Conservation (phyloP, 2,329 filamentous ascomycete species). For the Penicillium sp. region DNA sequence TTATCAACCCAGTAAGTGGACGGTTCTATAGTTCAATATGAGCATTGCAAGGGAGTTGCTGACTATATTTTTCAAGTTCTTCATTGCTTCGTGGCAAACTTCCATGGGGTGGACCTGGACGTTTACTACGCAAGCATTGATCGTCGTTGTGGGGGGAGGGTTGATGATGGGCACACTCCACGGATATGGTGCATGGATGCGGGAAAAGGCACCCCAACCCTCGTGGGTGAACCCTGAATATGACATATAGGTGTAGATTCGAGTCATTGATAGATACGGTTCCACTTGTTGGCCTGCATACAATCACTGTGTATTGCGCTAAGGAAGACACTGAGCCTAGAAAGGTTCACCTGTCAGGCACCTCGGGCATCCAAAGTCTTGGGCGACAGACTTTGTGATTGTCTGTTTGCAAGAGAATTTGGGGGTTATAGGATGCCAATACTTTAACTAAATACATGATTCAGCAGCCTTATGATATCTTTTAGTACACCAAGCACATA, state of each 20-base stretch:
- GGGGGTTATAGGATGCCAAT: too few species aligned
- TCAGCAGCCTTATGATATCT: too few species aligned
- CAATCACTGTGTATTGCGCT: too few species aligned
- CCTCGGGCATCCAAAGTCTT: too few species aligned
- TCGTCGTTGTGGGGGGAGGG: conserved; percentile 44
- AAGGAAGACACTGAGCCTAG: too few species aligned
- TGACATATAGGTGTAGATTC: conserved; percentile 8
- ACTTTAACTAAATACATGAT: too few species aligned
- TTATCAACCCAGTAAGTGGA: conserved; percentile 43
- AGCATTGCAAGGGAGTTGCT: neutral
- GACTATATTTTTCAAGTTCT: conserved; percentile 41
- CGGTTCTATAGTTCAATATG: neutral
- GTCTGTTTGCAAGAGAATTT: too few species aligned
- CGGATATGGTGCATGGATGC: conserved; percentile 40
- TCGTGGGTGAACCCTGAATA: conserved; percentile 51
- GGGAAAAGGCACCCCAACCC: conserved; percentile 39
- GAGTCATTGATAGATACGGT: too few species aligned
- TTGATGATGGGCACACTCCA: conserved; percentile 43
- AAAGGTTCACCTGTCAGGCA: too few species aligned
- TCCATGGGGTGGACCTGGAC: conserved; percentile 53
- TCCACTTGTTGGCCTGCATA: too few species aligned
- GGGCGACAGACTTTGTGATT: too few species aligned
- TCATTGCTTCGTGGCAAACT: conserved; percentile 52
- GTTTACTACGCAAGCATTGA: conserved; percentile 51
- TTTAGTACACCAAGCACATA: too few species aligned